A percentile compares a stretch with the other conserved stretches of the same genome.
phyloP scores from a whole-genome alignment of 306 rosid species.

The Sophora flavescens region DNA sequence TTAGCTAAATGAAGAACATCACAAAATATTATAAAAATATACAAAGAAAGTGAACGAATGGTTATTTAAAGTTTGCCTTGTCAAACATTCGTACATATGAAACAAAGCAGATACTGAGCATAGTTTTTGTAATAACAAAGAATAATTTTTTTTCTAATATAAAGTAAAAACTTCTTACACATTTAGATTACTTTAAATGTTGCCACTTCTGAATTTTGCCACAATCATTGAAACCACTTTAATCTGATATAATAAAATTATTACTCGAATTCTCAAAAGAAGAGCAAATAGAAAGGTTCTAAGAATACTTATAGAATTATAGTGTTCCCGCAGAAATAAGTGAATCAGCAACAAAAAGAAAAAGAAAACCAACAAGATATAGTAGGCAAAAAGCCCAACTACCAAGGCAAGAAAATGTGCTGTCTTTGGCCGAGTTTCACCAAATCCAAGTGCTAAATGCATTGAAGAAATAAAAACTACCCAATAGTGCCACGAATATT shows the following conservation, averaged over 20 bases:
- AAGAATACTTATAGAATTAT: no score
- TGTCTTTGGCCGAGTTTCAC: background rate
- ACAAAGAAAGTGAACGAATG: background rate
- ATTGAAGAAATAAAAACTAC: background rate
- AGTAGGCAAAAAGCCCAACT: conserved; percentile 8
- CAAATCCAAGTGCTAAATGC: background rate
- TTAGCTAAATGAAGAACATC: background rate
- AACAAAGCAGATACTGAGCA: background rate
- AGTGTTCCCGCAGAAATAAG: background rate
- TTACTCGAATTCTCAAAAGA: no score
- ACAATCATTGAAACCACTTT: background rate
- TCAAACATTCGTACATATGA: background rate
- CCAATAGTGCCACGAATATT: background rate
- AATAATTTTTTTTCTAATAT: background rate
- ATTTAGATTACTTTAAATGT: background rate
- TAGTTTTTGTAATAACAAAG: background rate
- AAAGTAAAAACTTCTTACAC: background rate
- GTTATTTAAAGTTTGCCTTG: background rate
- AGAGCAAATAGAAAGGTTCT: no score
- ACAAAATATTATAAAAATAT: background rate
- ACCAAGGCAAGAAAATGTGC: background rate
- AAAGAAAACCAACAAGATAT: background rate
- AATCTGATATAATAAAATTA: background rate
- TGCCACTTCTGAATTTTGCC: background rate
- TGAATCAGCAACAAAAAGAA: background rate